A percentile compares a stretch with the other conserved stretches of the same genome.
These are phyloP conservation scores for Erucastrum elatum DNA, from an alignment of 345 rosid species.

Conservation along the genomic window DNA sequence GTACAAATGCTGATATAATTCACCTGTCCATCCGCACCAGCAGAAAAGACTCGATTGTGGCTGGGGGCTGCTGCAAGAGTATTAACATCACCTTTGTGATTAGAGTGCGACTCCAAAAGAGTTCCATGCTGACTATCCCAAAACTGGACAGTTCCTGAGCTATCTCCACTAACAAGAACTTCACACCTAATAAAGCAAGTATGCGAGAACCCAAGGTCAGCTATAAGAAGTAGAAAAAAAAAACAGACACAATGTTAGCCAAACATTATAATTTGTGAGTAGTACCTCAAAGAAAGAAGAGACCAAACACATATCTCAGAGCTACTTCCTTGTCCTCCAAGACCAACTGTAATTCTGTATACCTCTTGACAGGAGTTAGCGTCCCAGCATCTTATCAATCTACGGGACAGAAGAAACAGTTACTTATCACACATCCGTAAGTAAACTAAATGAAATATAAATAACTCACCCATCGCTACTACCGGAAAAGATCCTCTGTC, in stretches of 20 bases:
- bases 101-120: constrained; percentile 74
- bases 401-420: constrained; percentile 35
- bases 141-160: constrained; percentile 87
- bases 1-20: too few species aligned
- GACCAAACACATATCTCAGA: constrained; percentile 88
- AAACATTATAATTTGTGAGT: neutral
- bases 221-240: constrained; percentile 3
- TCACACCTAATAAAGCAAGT: constrained; percentile 53
- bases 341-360: constrained; percentile 83
- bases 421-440: neutral
- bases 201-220: neutral
- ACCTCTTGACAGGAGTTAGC: constrained; percentile 62
- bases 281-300: constrained; percentile 77
- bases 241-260: neutral
- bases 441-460: neutral
- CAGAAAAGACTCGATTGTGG: constrained; percentile 85
- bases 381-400: constrained; percentile 95
- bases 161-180: constrained; percentile 91
- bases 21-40: constrained; percentile 98
- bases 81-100: constrained; percentile 90
- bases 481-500: constrained; percentile 67
- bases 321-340: constrained; percentile 74
- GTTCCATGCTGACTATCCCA: constrained; percentile 92
- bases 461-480: constrained; percentile 89
- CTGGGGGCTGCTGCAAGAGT: constrained; percentile 83